A percentile compares a stretch with the other conserved stretches of the same genome.
These are phyloP conservation scores for Umbellularia californica DNA, from an alignment of 164 flowering plant species.

Conservation along the genomic window DNA sequence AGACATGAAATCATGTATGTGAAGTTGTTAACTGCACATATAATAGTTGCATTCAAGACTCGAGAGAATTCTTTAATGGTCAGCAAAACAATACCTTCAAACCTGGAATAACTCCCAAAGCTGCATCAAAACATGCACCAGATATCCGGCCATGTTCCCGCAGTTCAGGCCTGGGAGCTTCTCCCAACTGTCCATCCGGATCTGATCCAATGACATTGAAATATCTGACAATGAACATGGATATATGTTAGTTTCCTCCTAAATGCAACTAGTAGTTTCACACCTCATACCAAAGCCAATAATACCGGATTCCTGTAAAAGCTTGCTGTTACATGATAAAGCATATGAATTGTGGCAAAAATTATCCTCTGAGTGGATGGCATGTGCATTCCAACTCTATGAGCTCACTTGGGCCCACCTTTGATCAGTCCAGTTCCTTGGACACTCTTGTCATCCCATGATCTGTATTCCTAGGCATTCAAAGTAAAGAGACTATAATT, in stretches of 20 bases:
- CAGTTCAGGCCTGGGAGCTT: slow-evolving; percentile 94
- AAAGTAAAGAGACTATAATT: not conserved
- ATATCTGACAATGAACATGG: slow-evolving; percentile 42
- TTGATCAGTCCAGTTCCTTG: not conserved
- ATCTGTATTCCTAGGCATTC: not conserved
- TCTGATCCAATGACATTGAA: slow-evolving; percentile 99
- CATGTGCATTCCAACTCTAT: not conserved
- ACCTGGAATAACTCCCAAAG: slow-evolving; percentile 72
- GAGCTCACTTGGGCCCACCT: not conserved
- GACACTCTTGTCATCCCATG: not conserved
- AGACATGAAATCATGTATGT: not conserved
- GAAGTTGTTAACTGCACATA: not conserved
- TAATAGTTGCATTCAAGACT: not conserved
- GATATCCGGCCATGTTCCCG: slow-evolving; percentile 98
- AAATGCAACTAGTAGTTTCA: not conserved
- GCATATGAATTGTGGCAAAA: not conserved
- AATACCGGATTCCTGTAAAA: not conserved
- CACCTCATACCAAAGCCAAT: not conserved
- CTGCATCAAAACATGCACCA: slow-evolving; percentile 99
- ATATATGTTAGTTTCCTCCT: not conserved
- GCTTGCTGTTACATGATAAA: not conserved
- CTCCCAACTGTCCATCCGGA: slow-evolving; percentile 92
- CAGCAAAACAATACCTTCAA: slow-evolving; percentile 54
- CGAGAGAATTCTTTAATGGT: not conserved
- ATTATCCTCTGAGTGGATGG: not conserved